Percentiles rank a stretch among this genome's conserved stretches.
phyloP scores from a whole-genome alignment of 75 land plant genomes.

The Pinus tabuliformis region DNA sequence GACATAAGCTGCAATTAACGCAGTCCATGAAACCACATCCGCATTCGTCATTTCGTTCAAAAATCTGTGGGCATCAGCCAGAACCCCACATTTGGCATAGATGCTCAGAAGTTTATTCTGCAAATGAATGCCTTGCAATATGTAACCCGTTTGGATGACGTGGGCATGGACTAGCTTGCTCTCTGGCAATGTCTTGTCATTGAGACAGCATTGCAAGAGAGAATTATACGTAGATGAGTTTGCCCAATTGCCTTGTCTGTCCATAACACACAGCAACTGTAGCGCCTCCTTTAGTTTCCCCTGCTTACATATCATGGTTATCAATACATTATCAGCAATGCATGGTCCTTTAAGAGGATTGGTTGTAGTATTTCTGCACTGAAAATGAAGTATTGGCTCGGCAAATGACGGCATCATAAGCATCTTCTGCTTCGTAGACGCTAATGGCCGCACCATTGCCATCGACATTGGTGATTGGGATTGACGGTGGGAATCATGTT shows the following conservation, averaged over 20 bases:
- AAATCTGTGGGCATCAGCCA: constrained; percentile 6
- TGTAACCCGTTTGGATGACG: constrained; percentile 1
- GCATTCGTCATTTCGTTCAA: constrained; percentile 4
- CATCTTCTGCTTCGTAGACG: neutral
- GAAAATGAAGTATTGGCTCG: neutral
- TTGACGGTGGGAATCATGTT: too few relatives aligned
- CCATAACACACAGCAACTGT: neutral
- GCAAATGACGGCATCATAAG: neutral
- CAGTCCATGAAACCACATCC: constrained; percentile 15
- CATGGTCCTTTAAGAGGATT: neutral
- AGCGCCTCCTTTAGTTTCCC: neutral
- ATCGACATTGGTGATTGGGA: too few relatives aligned
- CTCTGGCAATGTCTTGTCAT: neutral
- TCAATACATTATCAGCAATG: neutral
- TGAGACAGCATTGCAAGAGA: constrained; percentile 6
- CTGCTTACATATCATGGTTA: neutral
- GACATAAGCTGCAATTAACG: constrained; percentile 22
- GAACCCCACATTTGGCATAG: constrained; percentile 9
- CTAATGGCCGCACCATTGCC: neutral
- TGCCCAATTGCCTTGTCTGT: neutral
- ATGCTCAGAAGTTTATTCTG: neutral
- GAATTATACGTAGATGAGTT: neutral
- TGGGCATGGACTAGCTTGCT: constrained; percentile 4
- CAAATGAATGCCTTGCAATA: neutral
- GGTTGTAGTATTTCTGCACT: neutral